Evolutionary conservation across 192 early-diverging fungal genomes (phyloP), one percentile per base, ranked within the genome.

Genomic region (Phycomyces nitens): DNA sequence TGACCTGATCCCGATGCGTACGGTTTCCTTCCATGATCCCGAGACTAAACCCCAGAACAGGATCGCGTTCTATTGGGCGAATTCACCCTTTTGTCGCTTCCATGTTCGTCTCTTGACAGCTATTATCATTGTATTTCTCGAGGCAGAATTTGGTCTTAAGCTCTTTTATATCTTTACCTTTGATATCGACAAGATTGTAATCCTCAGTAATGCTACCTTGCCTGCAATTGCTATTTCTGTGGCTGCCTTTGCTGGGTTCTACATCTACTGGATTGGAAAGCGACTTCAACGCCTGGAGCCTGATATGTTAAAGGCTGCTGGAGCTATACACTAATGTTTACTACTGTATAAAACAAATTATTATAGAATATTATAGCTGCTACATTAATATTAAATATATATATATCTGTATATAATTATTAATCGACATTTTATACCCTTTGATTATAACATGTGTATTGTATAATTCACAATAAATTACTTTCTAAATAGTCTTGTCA

Each of bases 51-150:
- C 51, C 16, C 64, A 72, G 38, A 12, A 34, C 50, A 64, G 70
- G 1, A 61, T 72, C 44, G 15, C 39, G 10, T 80, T 74, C 42
- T 76, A 70, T 53, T 80, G 78, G 78, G 54, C 65, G 12, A 65
- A 64, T 42, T 76, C 71, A 20, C 18, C 43, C 22, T 60, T 14
- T 3, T 76, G 62, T 54, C 65, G 74, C 42, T 52, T 56, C 27
- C 69, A 73, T 24, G 62, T 80, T 24, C 70, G 74, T 18, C 21
- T 66, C 27, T 54, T 70, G 68, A 74, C 74, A 38, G 72, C 66
- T 42, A 50, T 76, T 0, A 64, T 66, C 54, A 60, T 72, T 40
- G 44, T 72, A 4, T 62, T 65, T 0, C 53, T 72, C 16, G 70
- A 72, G 47, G 40, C 60, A 3, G 70, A 72, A 57, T 72, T 72